Conservation (phyloP, 805 yeast genomes). For the Candida railenensis region DNA sequence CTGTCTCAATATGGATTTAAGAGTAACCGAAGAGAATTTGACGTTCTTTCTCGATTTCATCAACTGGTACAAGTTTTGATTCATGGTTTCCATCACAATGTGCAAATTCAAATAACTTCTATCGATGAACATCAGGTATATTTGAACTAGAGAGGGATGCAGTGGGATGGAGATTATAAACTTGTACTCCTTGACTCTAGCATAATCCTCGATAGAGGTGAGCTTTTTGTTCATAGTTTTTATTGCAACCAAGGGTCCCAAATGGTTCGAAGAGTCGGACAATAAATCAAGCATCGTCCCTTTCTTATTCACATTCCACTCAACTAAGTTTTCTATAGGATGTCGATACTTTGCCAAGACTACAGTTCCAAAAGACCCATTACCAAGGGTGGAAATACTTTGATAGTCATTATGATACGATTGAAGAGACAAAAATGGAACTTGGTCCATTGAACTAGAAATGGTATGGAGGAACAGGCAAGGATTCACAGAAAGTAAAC, state of each 20-base stretch:
- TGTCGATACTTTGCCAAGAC: constrained; percentile 53
- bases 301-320: background rate
- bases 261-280: constrained; percentile 17
- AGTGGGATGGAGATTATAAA: constrained; percentile 68
- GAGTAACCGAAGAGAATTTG: constrained; percentile 54
- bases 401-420: constrained; percentile 34
- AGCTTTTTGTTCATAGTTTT: constrained; percentile 70
- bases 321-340: constrained; percentile 4
- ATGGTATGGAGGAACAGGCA: no score
- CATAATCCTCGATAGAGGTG: constrained; percentile 28
- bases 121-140: constrained; percentile 81
- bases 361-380: constrained; percentile 77
- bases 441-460: constrained; percentile 6
- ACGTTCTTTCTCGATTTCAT: constrained; percentile 59
- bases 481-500: no score
- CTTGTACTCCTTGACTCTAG: constrained; percentile 58
- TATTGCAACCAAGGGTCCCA: constrained; percentile 57
- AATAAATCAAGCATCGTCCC: constrained; percentile 54
- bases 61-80: constrained; percentile 75
- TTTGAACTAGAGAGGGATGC: constrained; percentile 69
- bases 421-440: constrained; percentile 7
- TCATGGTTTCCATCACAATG: constrained; percentile 88
- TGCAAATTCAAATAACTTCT: constrained; percentile 56
- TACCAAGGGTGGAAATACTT: constrained; percentile 56
- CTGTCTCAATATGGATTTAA: constrained; percentile 70